Conservation (phyloP, 2,329 filamentous ascomycete species). For the Verticillium longisporum region DNA sequence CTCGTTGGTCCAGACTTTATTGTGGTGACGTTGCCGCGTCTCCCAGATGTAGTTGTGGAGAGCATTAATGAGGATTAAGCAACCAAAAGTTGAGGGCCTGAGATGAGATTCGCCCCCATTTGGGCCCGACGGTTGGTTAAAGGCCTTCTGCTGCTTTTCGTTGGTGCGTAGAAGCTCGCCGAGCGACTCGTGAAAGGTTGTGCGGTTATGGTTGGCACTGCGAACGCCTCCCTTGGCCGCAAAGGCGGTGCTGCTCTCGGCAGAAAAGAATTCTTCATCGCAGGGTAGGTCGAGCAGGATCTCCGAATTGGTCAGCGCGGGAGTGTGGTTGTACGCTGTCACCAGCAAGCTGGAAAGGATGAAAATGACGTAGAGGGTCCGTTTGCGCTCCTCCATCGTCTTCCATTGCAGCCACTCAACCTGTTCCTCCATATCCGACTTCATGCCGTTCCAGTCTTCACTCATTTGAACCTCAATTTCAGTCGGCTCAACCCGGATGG, state of each 20-base stretch:
- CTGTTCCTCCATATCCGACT: slow-evolving; percentile 49
- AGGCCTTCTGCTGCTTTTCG: slow-evolving; percentile 50
- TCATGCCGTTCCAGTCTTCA: slow-evolving; percentile 43
- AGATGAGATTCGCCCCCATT: slow-evolving; percentile 53
- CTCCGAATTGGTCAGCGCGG: slow-evolving; percentile 88
- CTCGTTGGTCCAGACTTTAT: slow-evolving; percentile 80
- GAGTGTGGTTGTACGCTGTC: slow-evolving; percentile 87
- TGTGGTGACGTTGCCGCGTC: slow-evolving; percentile 82
- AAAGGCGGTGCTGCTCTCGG: slow-evolving; percentile 78
- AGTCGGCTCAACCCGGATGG: slow-evolving; percentile 34
- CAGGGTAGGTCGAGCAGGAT: slow-evolving; percentile 85
- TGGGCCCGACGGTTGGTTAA: slow-evolving; percentile 40
- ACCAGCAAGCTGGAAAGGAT: slow-evolving; percentile 86
- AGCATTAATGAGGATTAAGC: slow-evolving; percentile 85
- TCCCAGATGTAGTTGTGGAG: slow-evolving; percentile 99
- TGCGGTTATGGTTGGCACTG: slow-evolving; percentile 61
- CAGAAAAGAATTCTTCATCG: slow-evolving; percentile 85
- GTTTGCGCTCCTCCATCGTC: slow-evolving; percentile 79
- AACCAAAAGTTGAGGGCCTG: slow-evolving; percentile 84
- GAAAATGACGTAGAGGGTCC: slow-evolving; percentile 87
- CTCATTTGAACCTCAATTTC: slow-evolving; percentile 51
- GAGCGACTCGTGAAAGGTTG: slow-evolving; percentile 77
- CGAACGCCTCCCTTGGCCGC: slow-evolving; percentile 66
- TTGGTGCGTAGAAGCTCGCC: slow-evolving; percentile 75
- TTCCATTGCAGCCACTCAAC: slow-evolving; percentile 90